Base-by-base conservation (phyloP, 2,329 filamentous ascomycete species). In the Capronia americana region DNA sequence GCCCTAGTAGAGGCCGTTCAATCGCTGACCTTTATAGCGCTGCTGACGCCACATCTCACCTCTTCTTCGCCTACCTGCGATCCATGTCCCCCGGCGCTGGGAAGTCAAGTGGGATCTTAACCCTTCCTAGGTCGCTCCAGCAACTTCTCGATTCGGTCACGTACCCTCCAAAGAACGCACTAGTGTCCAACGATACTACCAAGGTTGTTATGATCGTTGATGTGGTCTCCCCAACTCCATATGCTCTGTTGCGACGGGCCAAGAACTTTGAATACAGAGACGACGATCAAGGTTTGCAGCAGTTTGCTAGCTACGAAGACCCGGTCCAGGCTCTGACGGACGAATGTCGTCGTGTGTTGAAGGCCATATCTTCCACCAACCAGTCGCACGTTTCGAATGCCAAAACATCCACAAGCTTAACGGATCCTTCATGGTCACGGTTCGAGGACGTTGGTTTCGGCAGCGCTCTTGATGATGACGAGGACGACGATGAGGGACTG, bases 181-280 rank as follows among this genome's bases (percentile, higher is more conserved):
- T 97, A 41, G 85, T 97, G 77, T 90, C 93, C 75, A 88, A 90
- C 4, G 86, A 87, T 0, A 97, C 93, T 2, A 90, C 93, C 67
- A 93, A 92, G 75, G 93, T 99, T 4, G 89, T 96, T 67, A 97
- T 99, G 93, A 93, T 97, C 70, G 95, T 99, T 23, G 92, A 98
- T 72, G 88, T 89, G 0, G 94, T 99, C 41, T 99, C 95, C 0
- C 93, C 95, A 0, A 97, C 93, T 0, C 95, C 95, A 0, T 98
- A 98, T 78, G 86, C 95, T 2, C 85, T 99, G 12, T 82, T 99
- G 51, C 91, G 95, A 67, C 88, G 95, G 72, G 92, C 93, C 54
- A 97, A 92, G 76, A 91, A 98, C 77, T 98, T 99, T 77, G 91
- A 97, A 78, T 99, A 97, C 76, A 89, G 93, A 66, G 93, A 97